phyloP scores from a whole-genome alignment of 1,284 basidiomycete species.

The Sanghuangporus weigelae region DNA sequence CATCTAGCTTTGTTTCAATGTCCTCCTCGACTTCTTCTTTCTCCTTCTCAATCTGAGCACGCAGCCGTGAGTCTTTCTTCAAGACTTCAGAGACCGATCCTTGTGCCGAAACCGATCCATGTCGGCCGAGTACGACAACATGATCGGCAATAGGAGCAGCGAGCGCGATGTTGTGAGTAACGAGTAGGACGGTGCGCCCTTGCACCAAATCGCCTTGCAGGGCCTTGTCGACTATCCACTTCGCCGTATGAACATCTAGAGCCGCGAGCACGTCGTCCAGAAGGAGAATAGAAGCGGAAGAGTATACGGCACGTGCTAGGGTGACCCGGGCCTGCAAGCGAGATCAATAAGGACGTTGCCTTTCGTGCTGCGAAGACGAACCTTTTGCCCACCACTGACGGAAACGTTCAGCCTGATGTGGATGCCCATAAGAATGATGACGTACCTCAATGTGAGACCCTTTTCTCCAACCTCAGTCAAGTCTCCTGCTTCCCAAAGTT shows the following conservation, averaged over 20 bases:
- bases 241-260: conserved; percentile 41
- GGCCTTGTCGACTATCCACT: conserved; percentile 40
- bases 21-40: conserved; percentile 9
- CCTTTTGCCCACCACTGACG: conserved; percentile 39
- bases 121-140: conserved; percentile 32
- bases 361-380: background rate
- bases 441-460: conserved; percentile 26
- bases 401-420: background rate
- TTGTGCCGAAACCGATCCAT: conserved; percentile 24
- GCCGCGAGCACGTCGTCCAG: conserved; percentile 39
- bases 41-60: conserved; percentile 20
- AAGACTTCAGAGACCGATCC: conserved; percentile 21
- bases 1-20: conserved; percentile 17
- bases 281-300: conserved; percentile 32
- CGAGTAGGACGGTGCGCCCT: conserved; percentile 38
- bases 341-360: background rate
- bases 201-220: conserved; percentile 36
- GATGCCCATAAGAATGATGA: background rate
- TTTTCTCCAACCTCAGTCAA: conserved; percentile 34
- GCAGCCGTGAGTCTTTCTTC: conserved; percentile 24
- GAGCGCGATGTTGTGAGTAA: conserved; percentile 41
- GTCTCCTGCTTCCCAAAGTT: conserved; percentile 63
- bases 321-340: conserved; percentile 21
- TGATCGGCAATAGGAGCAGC: conserved; percentile 34
- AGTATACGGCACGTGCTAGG: conserved; percentile 37